These are phyloP conservation scores for Moricandia arvensis DNA, from an alignment of 345 rosid genomes.

Conservation along the genomic window DNA sequence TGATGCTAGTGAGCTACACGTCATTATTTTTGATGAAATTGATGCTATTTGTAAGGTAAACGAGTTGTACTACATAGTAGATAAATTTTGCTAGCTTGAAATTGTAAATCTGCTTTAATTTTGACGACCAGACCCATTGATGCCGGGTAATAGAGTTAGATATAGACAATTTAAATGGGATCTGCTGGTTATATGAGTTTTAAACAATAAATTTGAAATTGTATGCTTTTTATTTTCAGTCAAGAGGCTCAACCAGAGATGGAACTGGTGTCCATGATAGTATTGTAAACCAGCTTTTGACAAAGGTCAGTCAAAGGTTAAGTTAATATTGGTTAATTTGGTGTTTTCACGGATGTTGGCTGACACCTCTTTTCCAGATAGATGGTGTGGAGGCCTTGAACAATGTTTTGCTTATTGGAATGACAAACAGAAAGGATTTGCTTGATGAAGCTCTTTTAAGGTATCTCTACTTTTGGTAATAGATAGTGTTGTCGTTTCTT, in stretches of 20 bases:
- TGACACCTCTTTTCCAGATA: constrained; percentile 55
- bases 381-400: constrained; percentile 99
- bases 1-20: constrained; percentile 93
- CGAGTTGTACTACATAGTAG: not conserved
- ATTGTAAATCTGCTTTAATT: not conserved
- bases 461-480: constrained; percentile 42
- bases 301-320: constrained; percentile 62
- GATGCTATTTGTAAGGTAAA: constrained; percentile 99
- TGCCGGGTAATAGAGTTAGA: not conserved
- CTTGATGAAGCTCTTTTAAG: constrained; percentile 99
- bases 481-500: not conserved
- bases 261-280: constrained; percentile 99
- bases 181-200: constrained; percentile 1
- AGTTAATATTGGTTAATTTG: not conserved
- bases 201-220: not conserved
- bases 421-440: constrained; percentile 99
- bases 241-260: constrained; percentile 97
- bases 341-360: constrained; percentile 14
- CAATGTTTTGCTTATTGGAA: constrained; percentile 97
- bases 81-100: not conserved
- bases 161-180: not conserved
- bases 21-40: constrained; percentile 96
- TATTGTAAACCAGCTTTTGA: constrained; percentile 93
- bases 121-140: not conserved
- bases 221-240: constrained; percentile 48